Evolutionary conservation across 2,329 filamentous ascomycete genomes (phyloP), one percentile per base, ranked within the genome.

Genomic region (Calonectria fujianensis): DNA sequence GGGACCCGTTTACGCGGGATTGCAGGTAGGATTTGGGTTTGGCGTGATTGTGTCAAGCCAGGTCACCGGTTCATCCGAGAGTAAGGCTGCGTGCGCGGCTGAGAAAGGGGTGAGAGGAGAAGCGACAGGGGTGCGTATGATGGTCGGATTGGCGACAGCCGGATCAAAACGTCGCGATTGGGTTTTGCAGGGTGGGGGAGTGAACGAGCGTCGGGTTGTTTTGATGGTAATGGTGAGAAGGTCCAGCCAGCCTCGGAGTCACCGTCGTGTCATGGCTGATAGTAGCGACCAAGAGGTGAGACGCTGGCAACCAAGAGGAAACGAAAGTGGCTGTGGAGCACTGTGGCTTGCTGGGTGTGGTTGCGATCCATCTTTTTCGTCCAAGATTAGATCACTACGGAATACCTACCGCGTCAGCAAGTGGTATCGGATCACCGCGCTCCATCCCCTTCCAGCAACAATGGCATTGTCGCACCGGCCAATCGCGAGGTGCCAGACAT

Each of bases 331-430:
- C 61, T 65, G 61, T 65, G 61, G 70, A 59, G 64, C 41, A 16
- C 29, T 72, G 64, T 68, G 52, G 63, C 64, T 72, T 65, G 69
- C 54, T 57, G 35, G 69, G 69, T 41, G 51, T 48, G 37, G 51
- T 69, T 64, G 68, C 39, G 41, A 63, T 51, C 66, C 66, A 69
- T 59, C 51, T 50, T 70, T 72, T 41, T 29, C 18, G 13, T 52
- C 63, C 64, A 68, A 72, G 70, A 72, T 72, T 72, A 68, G 64
- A 68, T 52, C 70, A 72, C 45, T 3, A 24, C 24, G 24, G 24
- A 24, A 24, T 24, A 24, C 24, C 24, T 24, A 72, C 69, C 61
- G 51, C 69, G 61, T 66, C 61, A 72, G 69, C 51, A 35, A 29
- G 51, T 50, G 37, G 66, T 37, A 70, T 63, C 45, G 32, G 39